These are phyloP conservation scores for Coelastrella sp. DNA, from an alignment of 139 green algal species.

Conservation along the genomic window DNA sequence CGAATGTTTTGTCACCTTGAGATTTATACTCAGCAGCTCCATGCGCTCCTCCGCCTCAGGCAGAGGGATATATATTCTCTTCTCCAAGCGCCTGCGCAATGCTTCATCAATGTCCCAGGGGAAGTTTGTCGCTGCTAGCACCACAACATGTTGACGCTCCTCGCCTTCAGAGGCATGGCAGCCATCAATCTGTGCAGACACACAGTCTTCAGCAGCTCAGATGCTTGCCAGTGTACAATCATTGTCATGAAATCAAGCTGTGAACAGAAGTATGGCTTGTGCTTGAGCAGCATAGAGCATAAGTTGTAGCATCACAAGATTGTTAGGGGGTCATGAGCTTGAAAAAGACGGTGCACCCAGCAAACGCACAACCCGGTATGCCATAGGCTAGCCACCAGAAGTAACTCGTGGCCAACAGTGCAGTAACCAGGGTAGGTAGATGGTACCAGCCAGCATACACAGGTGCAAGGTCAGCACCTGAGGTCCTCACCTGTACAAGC, in stretches of 20 bases:
- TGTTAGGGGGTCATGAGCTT: no score
- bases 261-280: no score
- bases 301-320: no score
- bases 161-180: constrained; percentile 51
- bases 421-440: no score
- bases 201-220: not conserved
- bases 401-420: no score
- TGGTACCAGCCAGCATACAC: not conserved
- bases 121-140: constrained; percentile 97
- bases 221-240: no score
- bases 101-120: constrained; percentile 97
- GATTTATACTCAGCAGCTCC: constrained; percentile 88
- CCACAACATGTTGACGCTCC: constrained; percentile 85
- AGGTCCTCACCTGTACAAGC: constrained; percentile 82
- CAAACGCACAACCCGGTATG: no score
- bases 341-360: no score
- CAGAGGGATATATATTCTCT: constrained; percentile 97
- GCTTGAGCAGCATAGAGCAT: no score
- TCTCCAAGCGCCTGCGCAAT: constrained; percentile 90
- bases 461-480: not conserved
- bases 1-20: constrained; percentile 66
- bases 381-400: no score
- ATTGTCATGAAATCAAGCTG: no score
- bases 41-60: constrained; percentile 74
- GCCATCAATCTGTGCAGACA: constrained; percentile 60